A percentile compares a stretch with the other conserved stretches of the same genome.
These are phyloP conservation scores for Caryopteris hybrid DNA, from an alignment of 305 asterid species.

Conservation along the genomic window DNA sequence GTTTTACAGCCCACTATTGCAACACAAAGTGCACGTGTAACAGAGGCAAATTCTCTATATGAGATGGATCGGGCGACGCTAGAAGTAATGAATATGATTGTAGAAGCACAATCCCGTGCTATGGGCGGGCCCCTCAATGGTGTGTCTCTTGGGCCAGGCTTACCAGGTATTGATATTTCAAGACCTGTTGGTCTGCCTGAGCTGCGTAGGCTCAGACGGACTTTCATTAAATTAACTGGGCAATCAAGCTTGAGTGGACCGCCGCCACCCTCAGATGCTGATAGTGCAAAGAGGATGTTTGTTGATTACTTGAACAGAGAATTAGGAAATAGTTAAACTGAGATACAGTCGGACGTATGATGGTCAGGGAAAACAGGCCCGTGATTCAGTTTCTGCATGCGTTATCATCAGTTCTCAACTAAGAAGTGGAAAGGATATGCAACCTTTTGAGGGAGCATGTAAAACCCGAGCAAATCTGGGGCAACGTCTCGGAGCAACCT, in stretches of 20 bases:
- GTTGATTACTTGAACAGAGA: conserved; percentile 89
- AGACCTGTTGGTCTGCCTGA: conserved; percentile 81
- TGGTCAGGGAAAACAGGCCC: too few relatives aligned
- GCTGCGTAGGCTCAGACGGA: conserved; percentile 75
- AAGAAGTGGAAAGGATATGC: too few relatives aligned
- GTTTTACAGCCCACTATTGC: conserved; percentile 93
- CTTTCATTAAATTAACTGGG: conserved; percentile 80
- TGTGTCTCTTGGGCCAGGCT: conserved; percentile 56
- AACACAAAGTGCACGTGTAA: conserved; percentile 58
- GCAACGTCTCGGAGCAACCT: too few relatives aligned
- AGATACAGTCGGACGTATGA: too few relatives aligned
- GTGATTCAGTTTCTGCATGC: too few relatives aligned
- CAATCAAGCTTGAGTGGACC: conserved; percentile 96
- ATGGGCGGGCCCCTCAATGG: conserved; percentile 66
- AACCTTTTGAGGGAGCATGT: too few relatives aligned
- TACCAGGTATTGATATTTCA: conserved; percentile 62
- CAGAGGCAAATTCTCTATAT: conserved; percentile 78
- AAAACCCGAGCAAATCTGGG: too few relatives aligned
- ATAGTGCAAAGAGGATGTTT: conserved; percentile 90
- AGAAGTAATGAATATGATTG: conserved; percentile 63
- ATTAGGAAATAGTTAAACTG: conserved; percentile 46
- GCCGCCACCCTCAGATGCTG: conserved; percentile 84
- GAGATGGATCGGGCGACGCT: conserved; percentile 92
- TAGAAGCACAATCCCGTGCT: conserved; percentile 81
- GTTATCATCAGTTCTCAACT: too few relatives aligned